Conservation (phyloP, 345 rosid species). For the Eucalyptus guilfoylei region DNA sequence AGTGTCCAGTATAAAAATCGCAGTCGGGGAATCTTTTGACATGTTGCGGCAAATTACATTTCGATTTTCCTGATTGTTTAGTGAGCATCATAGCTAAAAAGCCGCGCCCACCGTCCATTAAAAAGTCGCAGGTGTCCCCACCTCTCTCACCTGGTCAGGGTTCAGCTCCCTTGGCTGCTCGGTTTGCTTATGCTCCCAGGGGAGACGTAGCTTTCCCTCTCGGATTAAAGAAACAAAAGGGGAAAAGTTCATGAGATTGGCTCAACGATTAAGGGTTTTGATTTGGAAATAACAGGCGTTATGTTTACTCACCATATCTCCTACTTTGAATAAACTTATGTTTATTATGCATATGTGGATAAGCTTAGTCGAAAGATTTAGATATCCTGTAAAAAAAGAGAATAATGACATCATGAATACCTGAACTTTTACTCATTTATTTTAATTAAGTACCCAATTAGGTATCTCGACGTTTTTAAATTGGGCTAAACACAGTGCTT, state of each 20-base stretch:
- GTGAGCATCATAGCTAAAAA: background rate
- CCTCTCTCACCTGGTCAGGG: background rate
- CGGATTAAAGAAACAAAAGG: too few relatives aligned
- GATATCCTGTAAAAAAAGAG: fast-evolving
- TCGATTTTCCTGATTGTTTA: background rate
- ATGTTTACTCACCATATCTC: background rate
- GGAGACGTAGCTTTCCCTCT: background rate
- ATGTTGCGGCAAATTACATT: background rate
- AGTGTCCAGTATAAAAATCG: background rate
- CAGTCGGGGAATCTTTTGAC: background rate
- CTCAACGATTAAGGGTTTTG: background rate
- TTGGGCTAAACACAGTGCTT: background rate
- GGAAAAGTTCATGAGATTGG: background rate
- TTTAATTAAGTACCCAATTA: background rate
- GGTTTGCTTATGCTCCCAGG: background rate
- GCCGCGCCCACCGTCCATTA: background rate
- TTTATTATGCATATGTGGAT: background rate
- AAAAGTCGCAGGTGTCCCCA: background rate
- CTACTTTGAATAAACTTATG: background rate
- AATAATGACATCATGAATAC: background rate
- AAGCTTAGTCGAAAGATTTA: background rate
- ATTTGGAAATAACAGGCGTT: background rate
- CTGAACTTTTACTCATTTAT: too few relatives aligned
- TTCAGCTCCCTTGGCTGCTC: background rate
- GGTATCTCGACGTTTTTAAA: background rate